Evolutionary conservation across 148 eudicot species (phyloP).

Genomic region (Silene uniflora): DNA sequence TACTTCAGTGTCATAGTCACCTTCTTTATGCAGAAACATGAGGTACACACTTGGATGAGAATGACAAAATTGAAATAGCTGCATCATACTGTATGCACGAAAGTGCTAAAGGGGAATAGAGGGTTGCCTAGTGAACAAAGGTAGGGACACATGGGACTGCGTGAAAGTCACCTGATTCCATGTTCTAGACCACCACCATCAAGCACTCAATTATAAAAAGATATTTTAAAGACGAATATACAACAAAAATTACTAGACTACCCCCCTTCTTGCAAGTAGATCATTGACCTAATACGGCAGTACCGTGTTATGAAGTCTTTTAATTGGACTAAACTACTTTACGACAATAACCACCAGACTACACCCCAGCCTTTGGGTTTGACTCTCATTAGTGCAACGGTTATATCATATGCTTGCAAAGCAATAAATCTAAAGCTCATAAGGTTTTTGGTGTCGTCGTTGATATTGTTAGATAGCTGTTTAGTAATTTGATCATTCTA

Average conservation of each 20-base stretch:
- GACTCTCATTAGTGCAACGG: too few relatives aligned
- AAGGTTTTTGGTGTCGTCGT: not conserved
- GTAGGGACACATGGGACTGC: not conserved
- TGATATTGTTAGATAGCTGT: not conserved
- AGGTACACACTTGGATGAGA: too few relatives aligned
- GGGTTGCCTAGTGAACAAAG: not conserved
- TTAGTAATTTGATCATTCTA: not conserved
- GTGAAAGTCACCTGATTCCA: not conserved
- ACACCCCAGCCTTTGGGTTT: not conserved
- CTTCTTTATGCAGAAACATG: too few relatives aligned
- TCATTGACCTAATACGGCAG: not conserved
- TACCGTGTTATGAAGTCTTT: not conserved
- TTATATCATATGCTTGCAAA: not conserved
- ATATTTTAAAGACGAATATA: not conserved
- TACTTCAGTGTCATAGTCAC: too few relatives aligned
- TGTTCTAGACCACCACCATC: not conserved
- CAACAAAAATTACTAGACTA: not conserved
- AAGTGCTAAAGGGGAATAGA: not conserved
- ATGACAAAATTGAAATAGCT: too few relatives aligned
- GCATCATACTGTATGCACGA: too few relatives aligned
- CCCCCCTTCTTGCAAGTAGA: not conserved
- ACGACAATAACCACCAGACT: not conserved
- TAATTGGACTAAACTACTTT: not conserved
- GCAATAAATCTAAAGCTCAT: not conserved
- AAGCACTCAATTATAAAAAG: not conserved